These are phyloP conservation scores for Sphaerulina vaccinii DNA, from an alignment of 2,329 filamentous ascomycete genomes.

Conservation along the genomic window DNA sequence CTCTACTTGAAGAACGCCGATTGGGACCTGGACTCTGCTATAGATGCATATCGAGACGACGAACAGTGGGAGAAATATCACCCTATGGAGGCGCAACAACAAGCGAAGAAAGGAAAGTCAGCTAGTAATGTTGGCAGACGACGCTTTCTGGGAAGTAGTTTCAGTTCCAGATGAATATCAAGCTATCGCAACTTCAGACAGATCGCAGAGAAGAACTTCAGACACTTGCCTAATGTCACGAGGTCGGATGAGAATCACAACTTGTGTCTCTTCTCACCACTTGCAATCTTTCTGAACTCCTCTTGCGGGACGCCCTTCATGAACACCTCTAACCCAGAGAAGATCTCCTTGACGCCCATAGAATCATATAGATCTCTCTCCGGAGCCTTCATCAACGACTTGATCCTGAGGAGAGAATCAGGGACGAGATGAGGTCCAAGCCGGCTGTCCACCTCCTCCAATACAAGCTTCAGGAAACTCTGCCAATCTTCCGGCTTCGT, in stretches of 20 bases:
- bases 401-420: constrained; percentile 78
- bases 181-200: too few species aligned
- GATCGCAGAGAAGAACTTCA: too few species aligned
- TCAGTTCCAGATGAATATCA: constrained; percentile 8
- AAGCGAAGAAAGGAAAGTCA: constrained; percentile 45
- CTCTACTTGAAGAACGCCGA: constrained; percentile 70
- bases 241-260: too few species aligned
- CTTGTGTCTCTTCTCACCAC: constrained; percentile 92
- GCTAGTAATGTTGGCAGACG: constrained; percentile 37
- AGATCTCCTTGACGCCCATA: constrained; percentile 80
- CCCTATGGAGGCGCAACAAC: constrained; percentile 53
- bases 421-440: constrained; percentile 77
- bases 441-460: constrained; percentile 76
- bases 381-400: constrained; percentile 74
- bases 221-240: too few species aligned
- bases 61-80: constrained; percentile 73
- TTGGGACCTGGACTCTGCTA: constrained; percentile 65
- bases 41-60: constrained; percentile 66
- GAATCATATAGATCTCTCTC: constrained; percentile 70
- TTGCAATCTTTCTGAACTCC: constrained; percentile 82
- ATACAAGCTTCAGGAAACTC: constrained; percentile 68
- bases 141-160: constrained; percentile 35
- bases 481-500: constrained; percentile 59
- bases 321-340: constrained; percentile 80
- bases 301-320: constrained; percentile 76